Evolutionary conservation across 495 filamentous ascomycete species (phyloP), one percentile per base, ranked within the genome.

Genomic region (Talaromyces liani): DNA sequence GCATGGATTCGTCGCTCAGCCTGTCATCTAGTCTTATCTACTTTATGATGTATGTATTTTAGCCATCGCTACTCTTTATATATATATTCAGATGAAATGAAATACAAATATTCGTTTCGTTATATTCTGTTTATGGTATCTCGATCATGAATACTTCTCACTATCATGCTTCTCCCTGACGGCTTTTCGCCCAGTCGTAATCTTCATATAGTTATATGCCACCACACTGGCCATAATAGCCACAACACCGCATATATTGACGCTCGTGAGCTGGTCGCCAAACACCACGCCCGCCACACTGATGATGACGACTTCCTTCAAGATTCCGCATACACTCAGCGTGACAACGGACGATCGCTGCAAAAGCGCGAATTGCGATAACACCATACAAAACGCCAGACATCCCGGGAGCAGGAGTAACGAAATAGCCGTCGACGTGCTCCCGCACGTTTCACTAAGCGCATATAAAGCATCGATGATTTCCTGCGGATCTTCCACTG

Each of bases 251-350:
- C 84, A 82, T 1, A 93, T 72, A 71, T 95, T 95, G 76, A 95
- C 85, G 3, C 85, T 81, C 0, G 91, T 93, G 58, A 95, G 80
- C 53, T 77, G 80, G 66, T 95, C 91, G 63, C 88, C 80, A 72
- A 93, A 95, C 8, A 91, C 85, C 18, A 91, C 69, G 10, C 86
- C 87, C 0, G 91, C 91, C 4, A 88, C 88, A 25, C 82, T 80
- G 69, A 95, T 94, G 12, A 91, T 95, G 60, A 95, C 86, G 20
- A 92, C 91, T 74, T 95, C 91, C 72, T 95, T 95, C 77, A 95
- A 92, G 61, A 95, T 95, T 47, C 91, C 91, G 63, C 88, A 91
- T 53, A 95, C 92, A 27, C 84, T 88, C 20, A 95, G 82, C 0
- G 91, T 94, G 49, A 95, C 91, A 58, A 95, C 91, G 18, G 84